Conservation (phyloP, 83 land plant genomes). For the Picea abies region DNA sequence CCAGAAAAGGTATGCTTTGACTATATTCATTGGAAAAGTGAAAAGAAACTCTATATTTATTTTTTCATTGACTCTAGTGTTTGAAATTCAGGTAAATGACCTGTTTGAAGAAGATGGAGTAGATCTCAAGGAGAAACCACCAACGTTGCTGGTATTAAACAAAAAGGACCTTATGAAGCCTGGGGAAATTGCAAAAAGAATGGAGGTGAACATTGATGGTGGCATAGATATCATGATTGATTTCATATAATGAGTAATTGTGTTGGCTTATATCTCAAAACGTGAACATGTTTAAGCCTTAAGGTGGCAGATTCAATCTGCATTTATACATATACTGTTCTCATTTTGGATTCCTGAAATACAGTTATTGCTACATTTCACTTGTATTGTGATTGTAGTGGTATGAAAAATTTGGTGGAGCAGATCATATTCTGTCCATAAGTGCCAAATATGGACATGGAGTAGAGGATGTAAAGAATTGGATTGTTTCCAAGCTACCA, state of each 20-base stretch:
- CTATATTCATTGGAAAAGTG: not conserved
- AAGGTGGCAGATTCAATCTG: not conserved
- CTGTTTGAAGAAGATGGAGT: constrained; percentile 67
- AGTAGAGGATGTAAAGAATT: constrained; percentile 84
- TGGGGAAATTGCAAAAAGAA: constrained; percentile 89
- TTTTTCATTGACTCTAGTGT: not conserved
- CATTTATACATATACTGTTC: not conserved
- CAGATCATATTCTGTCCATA: constrained; percentile 86
- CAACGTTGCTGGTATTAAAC: constrained; percentile 81
- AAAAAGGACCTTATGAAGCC: constrained; percentile 94
- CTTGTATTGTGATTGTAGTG: constrained; percentile 53
- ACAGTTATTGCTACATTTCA: not conserved
- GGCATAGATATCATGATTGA: not conserved
- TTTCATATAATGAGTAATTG: not conserved
- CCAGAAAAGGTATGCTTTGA: constrained; percentile 72
- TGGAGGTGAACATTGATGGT: constrained; percentile 50
- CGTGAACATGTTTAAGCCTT: not conserved
- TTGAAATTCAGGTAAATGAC: constrained; percentile 61
- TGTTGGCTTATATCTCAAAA: not conserved
- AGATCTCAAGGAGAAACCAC: constrained; percentile 39
- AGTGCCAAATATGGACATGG: constrained; percentile 97
- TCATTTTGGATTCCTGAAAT: not conserved
- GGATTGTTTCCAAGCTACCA: constrained; percentile 91
- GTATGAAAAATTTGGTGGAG: constrained; percentile 80
- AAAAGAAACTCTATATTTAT: constrained; percentile 12